Evolutionary conservation across 768 basidiomycete genomes (phyloP).

Genomic region (Lactarius evosmus): DNA sequence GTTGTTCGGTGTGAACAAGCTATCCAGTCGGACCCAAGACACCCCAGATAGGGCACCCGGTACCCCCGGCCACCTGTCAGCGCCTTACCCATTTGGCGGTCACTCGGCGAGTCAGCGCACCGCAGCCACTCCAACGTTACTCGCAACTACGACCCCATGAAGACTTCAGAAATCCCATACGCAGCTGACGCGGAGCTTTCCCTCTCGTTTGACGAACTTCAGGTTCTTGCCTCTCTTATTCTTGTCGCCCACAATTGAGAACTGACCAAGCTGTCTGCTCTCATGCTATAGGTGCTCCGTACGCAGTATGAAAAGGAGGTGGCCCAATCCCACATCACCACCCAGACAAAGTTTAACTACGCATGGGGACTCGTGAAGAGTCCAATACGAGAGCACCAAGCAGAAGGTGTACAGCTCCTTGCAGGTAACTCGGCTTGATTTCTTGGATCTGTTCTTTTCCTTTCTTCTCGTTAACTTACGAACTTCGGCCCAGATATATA

Average conservation of each 20-base stretch:
- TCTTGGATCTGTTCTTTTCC: not conserved
- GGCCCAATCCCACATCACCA: constrained; percentile 76
- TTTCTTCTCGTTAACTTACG: not conserved
- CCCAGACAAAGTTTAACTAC: constrained; percentile 97
- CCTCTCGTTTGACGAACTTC: constrained; percentile 84
- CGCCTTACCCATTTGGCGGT: not conserved
- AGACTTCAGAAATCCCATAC: constrained; percentile 87
- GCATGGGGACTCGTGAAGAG: constrained; percentile 97
- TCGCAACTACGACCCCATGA: constrained; percentile 29
- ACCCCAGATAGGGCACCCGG: not conserved
- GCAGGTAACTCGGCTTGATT: constrained; percentile 56
- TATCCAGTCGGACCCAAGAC: constrained; percentile 12
- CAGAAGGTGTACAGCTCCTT: constrained; percentile 85
- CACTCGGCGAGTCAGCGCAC: not conserved
- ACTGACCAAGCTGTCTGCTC: not conserved
- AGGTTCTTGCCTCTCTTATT: constrained; percentile 46
- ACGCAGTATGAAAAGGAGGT: constrained; percentile 88
- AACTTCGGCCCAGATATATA: constrained; percentile 68
- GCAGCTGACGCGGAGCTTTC: constrained; percentile 93
- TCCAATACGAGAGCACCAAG: constrained; percentile 77
- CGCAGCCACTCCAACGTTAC: not conserved
- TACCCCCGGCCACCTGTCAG: constrained; percentile 11
- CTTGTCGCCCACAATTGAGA: not conserved
- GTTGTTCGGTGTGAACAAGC: not conserved
- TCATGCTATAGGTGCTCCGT: constrained; percentile 64